Evolutionary conservation across 768 basidiomycete genomes (phyloP).

Genomic region (Fomitopsis serialis): DNA sequence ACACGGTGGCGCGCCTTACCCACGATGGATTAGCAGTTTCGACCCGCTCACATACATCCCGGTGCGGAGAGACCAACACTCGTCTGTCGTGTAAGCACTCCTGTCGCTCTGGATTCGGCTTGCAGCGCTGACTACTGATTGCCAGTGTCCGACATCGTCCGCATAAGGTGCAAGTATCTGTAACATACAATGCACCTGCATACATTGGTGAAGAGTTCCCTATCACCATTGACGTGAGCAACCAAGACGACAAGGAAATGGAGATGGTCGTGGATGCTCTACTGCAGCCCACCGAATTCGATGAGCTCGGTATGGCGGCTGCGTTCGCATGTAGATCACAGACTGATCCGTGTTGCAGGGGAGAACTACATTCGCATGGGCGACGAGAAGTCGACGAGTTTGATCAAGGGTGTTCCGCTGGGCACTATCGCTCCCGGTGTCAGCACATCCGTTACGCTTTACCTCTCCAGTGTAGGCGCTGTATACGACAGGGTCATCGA

Average conservation of each 20-base stretch:
- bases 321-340: background rate
- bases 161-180: constrained; percentile 48
- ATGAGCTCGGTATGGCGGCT: constrained; percentile 53
- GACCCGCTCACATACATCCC: constrained; percentile 50
- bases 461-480: constrained; percentile 54
- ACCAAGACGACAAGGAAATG: constrained; percentile 64
- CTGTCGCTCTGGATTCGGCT: background rate
- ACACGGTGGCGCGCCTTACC: constrained; percentile 22
- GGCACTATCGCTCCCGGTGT: constrained; percentile 59
- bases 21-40: constrained; percentile 55
- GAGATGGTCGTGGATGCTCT: constrained; percentile 69
- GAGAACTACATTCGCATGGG: constrained; percentile 60
- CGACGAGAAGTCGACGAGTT: constrained; percentile 56
- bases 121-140: background rate
- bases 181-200: constrained; percentile 63
- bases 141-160: constrained; percentile 58
- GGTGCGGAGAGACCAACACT: constrained; percentile 40
- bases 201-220: constrained; percentile 80
- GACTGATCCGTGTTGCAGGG: background rate
- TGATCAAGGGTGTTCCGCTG: constrained; percentile 70
- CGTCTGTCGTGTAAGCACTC: constrained; percentile 42
- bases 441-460: constrained; percentile 54
- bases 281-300: constrained; percentile 75
- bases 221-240: constrained; percentile 64
- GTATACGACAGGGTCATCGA: constrained; percentile 74